Evolutionary conservation across 2,329 filamentous ascomycete species (phyloP), one percentile per base, ranked within the genome.

Genomic region (Fusarium dlaminii): DNA sequence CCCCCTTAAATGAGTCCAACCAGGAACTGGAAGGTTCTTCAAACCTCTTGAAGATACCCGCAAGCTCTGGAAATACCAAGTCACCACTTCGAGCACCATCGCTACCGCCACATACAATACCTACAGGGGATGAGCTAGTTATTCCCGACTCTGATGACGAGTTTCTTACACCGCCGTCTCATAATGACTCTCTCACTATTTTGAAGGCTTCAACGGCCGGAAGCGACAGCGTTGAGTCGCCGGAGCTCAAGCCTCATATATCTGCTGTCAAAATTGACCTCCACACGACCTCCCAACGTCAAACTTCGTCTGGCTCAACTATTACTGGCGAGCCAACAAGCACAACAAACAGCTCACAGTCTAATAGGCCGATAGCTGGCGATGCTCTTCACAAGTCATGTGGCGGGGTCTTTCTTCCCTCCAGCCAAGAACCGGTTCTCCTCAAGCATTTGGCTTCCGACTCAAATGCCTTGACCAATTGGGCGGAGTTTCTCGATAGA

Each of bases 111-210:
- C 34, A 36, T 29, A 57, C 37, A 27, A 45, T 66, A 22, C 34
- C 43, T 12, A 43, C 29, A 20, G 56, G 15, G 24, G 74, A 83
- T 60, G 81, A 83, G 36, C 80, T 82, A 39, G 79, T 89, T 12
- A 86, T 90, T 45, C 83, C 87, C 58, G 89, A 90, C 73, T 90
- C 89, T 0, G 89, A 90, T 49, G 88, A 90, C 48, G 88, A 90
- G 48, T 86, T 86, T 46, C 74, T 86, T 43, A 86, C 76, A 67
- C 78, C 62, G 76, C 81, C 77, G 27, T 80, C 79, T 22, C 75
- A 74, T 54, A 78, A 75, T 27, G 68, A 42, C 14, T 74, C 77
- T 27, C 55, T 73, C 15, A 65, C 62, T 24, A 49, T 71, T 48
- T 29, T 55, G n/a, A 51, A 72, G 32, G 40, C 22, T 34, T 70